Evolutionary conservation across 179 eudicot species (phyloP), one percentile per base, ranked within the genome.

Genomic region (Camellia oleifera): DNA sequence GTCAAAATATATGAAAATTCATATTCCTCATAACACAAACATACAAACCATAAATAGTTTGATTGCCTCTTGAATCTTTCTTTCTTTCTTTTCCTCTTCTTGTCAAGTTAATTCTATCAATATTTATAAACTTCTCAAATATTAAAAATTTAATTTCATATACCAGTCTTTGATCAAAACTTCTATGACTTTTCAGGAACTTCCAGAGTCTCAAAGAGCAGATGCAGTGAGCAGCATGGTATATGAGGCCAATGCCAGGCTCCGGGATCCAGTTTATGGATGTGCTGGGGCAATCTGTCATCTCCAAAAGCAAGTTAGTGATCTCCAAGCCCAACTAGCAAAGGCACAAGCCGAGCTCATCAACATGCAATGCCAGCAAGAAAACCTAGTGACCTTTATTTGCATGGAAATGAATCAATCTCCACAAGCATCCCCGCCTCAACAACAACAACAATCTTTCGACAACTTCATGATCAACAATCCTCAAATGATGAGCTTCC

Each of bases 161-260:
- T 48, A 48, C 52, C 52, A 48, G 52, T 48, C 52, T 48, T 48
- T 48, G 52, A 48, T 4, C 52, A 48, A 48, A 48, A 48, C 52
- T 48, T 48, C 5, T 48, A 18, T 58, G 18, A 4, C 26, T 64
- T 8, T 69, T 70, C 76, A 92, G 91, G 92, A 88, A 13, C 85
- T 90, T 45, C 89, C 97, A 3, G 95, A 91, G 63, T 32, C 78
- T 5, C 91, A 92, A 72, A 88, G 96, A 58, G 91, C 89, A 5
- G 96, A 92, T 54, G 96, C 96, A 42, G 97, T 91, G 67, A 92
- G 91, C 54, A 92, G 94, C 72, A 92, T 92, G 97, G 97, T 92
- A 9, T 92, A 92, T 68, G 97, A 92, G 64, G 94, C 97, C n/a
- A 90, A 90, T 52, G 94, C 92, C 3, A 76, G 97, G 73, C 83